phyloP scores from a whole-genome alignment of 2,329 filamentous ascomycete species.

The Cladophialophora chaetospira region DNA sequence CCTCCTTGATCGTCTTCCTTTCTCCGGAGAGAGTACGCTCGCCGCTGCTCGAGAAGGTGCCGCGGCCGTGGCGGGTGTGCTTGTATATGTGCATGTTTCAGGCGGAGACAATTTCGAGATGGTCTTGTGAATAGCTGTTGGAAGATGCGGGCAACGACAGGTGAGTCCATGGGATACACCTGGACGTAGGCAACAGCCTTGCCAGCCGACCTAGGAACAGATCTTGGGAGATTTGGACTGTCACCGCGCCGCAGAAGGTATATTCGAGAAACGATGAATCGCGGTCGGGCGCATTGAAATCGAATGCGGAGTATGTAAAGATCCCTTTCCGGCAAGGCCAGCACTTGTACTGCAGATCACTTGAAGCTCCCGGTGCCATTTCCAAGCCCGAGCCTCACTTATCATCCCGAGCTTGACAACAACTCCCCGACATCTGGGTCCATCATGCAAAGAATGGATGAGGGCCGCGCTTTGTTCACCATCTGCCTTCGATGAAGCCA shows the following conservation, averaged over 20 bases:
- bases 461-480: no score
- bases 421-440: no score
- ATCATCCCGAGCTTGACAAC: no score
- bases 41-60: slow-evolving; percentile 34
- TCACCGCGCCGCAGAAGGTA: no score
- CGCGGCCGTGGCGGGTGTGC: background rate
- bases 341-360: background rate
- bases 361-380: background rate
- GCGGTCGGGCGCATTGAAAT: background rate
- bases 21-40: slow-evolving; percentile 44
- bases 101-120: slow-evolving; percentile 59
- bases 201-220: no score
- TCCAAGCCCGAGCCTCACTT: no score
- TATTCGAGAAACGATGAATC: background rate
- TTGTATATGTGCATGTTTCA: slow-evolving; percentile 30
- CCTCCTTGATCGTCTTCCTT: slow-evolving; percentile 44
- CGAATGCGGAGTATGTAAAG: slow-evolving; percentile 5
- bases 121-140: slow-evolving; percentile 80
- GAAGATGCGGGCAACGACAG: slow-evolving; percentile 75
- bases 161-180: slow-evolving; percentile 71
- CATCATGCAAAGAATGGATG: no score
- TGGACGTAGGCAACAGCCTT: background rate
- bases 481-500: no score
- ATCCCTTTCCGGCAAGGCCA: slow-evolving; percentile 1
- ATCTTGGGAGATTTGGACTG: no score